These are phyloP conservation scores for Rhytidiadelphus loreus DNA, from an alignment of 225 moss, liverwort and hornwort genomes.

Conservation along the genomic window DNA sequence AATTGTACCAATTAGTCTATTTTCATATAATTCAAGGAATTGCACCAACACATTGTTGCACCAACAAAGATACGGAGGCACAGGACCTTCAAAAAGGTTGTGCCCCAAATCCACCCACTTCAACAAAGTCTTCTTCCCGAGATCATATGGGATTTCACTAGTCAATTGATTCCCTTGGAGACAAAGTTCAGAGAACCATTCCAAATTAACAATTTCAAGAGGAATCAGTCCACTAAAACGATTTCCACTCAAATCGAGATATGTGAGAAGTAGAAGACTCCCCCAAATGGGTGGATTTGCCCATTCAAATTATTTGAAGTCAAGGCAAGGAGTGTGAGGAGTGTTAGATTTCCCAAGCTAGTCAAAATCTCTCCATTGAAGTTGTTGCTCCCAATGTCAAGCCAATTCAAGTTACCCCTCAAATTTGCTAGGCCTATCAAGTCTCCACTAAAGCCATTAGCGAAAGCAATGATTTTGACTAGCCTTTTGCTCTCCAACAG, in stretches of 20 bases:
- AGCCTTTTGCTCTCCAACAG: neutral
- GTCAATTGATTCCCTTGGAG: rapidly evolving
- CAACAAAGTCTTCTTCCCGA: neutral
- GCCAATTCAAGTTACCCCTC: neutral
- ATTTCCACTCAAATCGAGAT: rapidly evolving
- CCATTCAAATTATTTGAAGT: rapidly evolving
- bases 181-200: rapidly evolving
- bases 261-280: rapidly evolving
- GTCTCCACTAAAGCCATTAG: neutral
- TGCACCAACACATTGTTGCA: neutral
- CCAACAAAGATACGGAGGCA: neutral
- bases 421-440: neutral
- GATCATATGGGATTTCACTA: neutral
- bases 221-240: neutral
- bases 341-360: neutral
- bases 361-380: neutral
- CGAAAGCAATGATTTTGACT: neutral
- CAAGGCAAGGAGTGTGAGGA: rapidly evolving
- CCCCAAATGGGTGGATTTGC: neutral
- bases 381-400: neutral
- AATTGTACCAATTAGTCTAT: neutral
- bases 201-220: neutral
- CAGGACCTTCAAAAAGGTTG: neutral
- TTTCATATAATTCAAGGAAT: neutral
- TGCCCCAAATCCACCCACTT: neutral